These are phyloP conservation scores for Fusarium sp. DNA, from an alignment of 2,329 filamentous ascomycete genomes.

Conservation along the genomic window DNA sequence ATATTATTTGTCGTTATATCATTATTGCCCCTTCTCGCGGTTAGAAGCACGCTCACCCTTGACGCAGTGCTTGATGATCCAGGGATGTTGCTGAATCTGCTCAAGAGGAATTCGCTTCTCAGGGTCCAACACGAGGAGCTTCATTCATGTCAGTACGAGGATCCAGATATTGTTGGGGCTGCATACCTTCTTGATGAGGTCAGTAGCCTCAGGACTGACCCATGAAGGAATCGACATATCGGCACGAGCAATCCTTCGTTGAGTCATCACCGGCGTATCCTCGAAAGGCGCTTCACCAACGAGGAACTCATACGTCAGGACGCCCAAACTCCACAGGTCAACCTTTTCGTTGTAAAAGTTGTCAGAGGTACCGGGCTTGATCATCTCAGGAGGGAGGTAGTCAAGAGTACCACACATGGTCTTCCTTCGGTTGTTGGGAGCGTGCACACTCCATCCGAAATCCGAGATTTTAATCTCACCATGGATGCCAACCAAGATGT, in stretches of 20 bases:
- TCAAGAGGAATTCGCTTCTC: constrained; percentile 93
- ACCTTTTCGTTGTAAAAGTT: constrained; percentile 97
- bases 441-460: constrained; percentile 98
- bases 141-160: constrained; percentile 45
- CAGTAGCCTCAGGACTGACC: constrained; percentile 88
- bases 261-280: constrained; percentile 94
- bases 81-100: constrained; percentile 89
- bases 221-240: constrained; percentile 95
- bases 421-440: constrained; percentile 90
- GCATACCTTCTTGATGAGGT: constrained; percentile 89
- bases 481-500: constrained; percentile 94
- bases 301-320: constrained; percentile 95
- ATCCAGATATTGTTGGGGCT: neutral
- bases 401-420: constrained; percentile 98
- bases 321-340: constrained; percentile 94
- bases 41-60: constrained; percentile 67
- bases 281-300: constrained; percentile 98
- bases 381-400: constrained; percentile 98
- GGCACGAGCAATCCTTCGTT: constrained; percentile 85
- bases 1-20: constrained; percentile 35
- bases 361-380: constrained; percentile 81
- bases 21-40: constrained; percentile 57
- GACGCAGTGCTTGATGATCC: constrained; percentile 96
- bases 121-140: constrained; percentile 91
- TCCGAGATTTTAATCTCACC: constrained; percentile 99